Evolutionary conservation across 345 rosid species (phyloP), one percentile per base, ranked within the genome.

Genomic region (Rhodomyrtus tomentosa): DNA sequence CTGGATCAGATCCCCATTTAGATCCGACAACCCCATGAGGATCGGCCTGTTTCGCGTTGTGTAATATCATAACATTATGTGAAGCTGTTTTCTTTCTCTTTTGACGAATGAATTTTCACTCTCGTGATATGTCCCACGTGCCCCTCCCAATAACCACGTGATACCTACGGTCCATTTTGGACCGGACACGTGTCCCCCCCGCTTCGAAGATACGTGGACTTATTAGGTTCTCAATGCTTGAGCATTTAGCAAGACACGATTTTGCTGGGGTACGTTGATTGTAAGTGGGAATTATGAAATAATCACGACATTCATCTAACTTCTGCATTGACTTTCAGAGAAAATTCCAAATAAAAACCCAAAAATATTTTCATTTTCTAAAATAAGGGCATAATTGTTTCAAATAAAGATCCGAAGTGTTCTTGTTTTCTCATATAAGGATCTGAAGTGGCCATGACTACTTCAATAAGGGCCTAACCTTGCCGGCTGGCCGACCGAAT

Each of bases 401-500:
- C 4, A 49, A 2, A 49, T 10, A 48, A 48, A 3, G 2, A 3
- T 3, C 11, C 3, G 3, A 45, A 45, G 49, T 45, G 12, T 10
- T 12, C 10, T 48, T 48, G 2, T 48, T 48, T 10, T 48, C 13
- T 48, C 13, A 48, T 48, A 48, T 48, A 48, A 48, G 3, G 12
- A 12, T 3, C 2, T 48, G 50, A 48, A 48, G 3, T 48, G 12
- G 9, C 10, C 12, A 48, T 48, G 9, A 48, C 2, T 48, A 12
- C 10, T 48, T 48, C 50, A 48, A 48, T 10, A 48, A 48, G 50
- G 13, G 9, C 3, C 50, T 48, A 11, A 48, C 12, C 12, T 48
- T 48, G 13, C 3, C 3, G 13, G 3, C 3, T 2, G 0, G 12
- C 3, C 10, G 11, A 12, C 13, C 0, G 50, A 0, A 11, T 10